phyloP scores from a whole-genome alignment of 208 protist species.

The Crithidia thermophila region DNA sequence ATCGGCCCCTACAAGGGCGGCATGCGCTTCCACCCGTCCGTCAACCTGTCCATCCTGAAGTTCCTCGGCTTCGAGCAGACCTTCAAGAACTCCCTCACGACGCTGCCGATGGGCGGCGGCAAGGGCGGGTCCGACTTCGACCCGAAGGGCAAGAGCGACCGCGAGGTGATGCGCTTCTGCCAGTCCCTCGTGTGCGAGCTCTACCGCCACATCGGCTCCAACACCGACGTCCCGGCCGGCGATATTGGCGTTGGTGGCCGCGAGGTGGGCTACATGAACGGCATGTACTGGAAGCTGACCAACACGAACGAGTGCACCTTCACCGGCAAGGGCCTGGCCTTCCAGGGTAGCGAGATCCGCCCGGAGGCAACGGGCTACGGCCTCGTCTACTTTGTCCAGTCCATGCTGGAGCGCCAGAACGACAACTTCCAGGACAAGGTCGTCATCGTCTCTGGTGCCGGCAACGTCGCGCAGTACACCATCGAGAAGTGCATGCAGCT shows the following conservation, averaged over 20 bases:
- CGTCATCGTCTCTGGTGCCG: constrained; percentile 84
- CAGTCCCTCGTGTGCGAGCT: constrained; percentile 93
- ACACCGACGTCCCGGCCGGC: constrained; percentile 95
- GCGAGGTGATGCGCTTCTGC: constrained; percentile 95
- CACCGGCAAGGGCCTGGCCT: constrained; percentile 92
- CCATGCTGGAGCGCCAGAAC: constrained; percentile 72
- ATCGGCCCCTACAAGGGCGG: constrained; percentile 96
- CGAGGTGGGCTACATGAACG: constrained; percentile 94
- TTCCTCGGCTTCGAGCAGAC: constrained; percentile 97
- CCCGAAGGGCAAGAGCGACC: constrained; percentile 92
- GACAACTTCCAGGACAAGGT: constrained; percentile 74
- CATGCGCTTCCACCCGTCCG: constrained; percentile 81
- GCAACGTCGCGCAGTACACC: constrained; percentile 93
- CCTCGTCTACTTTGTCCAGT: constrained; percentile 87
- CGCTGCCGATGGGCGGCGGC: constrained; percentile 91
- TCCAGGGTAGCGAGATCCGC: constrained; percentile 91
- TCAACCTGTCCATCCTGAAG: constrained; percentile 93
- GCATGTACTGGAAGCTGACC: constrained; percentile 88
- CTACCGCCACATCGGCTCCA: constrained; percentile 83
- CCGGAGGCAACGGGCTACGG: constrained; percentile 96
- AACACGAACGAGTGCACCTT: constrained; percentile 87
- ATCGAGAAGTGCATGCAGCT: constrained; percentile 85
- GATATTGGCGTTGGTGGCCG: constrained; percentile 94
- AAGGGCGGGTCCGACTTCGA: constrained; percentile 96
- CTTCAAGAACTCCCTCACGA: constrained; percentile 96